Percentiles rank a stretch among this genome's conserved stretches.
Conservation (phyloP, 164 flowering plant species). For the Nymphaea colorata region DNA sequence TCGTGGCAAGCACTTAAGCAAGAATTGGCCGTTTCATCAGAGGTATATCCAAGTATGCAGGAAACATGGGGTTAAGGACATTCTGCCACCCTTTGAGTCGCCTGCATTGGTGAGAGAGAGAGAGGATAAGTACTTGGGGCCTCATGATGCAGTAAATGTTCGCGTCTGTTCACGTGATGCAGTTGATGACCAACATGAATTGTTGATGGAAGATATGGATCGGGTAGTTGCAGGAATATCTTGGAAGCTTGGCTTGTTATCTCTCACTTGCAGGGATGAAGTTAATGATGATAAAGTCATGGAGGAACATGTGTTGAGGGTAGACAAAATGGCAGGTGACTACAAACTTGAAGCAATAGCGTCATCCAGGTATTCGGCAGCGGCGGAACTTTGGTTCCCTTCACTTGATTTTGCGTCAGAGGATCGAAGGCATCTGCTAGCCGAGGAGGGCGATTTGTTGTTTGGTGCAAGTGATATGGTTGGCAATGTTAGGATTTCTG, state of each 20-base stretch:
- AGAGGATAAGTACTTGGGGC: neutral
- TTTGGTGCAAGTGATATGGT: neutral
- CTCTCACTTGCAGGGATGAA: neutral
- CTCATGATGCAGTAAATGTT: neutral
- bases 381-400: neutral
- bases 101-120: constrained; percentile 23
- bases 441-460: neutral
- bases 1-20: constrained; percentile 55
- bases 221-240: neutral
- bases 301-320: neutral
- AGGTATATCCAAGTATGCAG: constrained; percentile 57
- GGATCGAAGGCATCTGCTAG: neutral
- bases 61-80: constrained; percentile 67
- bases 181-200: neutral
- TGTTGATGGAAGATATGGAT: neutral
- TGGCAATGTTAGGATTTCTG: neutral
- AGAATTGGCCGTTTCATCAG: constrained; percentile 76
- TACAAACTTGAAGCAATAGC: neutral
- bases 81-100: constrained; percentile 76
- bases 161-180: neutral
- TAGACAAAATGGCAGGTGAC: neutral
- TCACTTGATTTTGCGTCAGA: neutral
- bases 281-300: neutral
- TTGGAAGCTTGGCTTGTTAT: neutral
- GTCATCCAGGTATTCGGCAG: neutral